Conservation (phyloP, 805 yeast genomes). For the Lachancea lanzarotensis region DNA sequence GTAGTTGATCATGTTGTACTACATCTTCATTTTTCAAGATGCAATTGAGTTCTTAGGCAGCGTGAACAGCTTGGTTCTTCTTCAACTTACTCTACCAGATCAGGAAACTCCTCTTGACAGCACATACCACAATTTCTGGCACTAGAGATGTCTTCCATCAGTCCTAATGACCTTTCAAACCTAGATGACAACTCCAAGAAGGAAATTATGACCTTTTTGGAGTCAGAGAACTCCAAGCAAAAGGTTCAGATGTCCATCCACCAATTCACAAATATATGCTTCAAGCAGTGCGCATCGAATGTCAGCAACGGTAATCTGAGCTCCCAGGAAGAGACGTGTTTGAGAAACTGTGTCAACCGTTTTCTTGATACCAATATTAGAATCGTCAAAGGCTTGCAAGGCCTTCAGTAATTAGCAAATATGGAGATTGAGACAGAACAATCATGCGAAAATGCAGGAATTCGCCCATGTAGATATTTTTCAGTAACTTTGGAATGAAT, state of each 20-base stretch:
- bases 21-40: neutral
- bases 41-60: neutral
- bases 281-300: conserved; percentile 67
- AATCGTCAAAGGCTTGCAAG: conserved; percentile 54
- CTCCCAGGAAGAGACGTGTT: conserved; percentile 60
- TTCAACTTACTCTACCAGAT: neutral
- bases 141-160: conserved; percentile 31
- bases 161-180: conserved; percentile 37
- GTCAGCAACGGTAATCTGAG: conserved; percentile 45
- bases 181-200: conserved; percentile 65
- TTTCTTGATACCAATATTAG: conserved; percentile 82
- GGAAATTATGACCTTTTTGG: conserved; percentile 70
- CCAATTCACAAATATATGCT: conserved; percentile 83
- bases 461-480: neutral
- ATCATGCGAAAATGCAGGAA: neutral
- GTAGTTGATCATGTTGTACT: neutral
- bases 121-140: neutral
- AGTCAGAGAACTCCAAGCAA: conserved; percentile 77
- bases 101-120: neutral
- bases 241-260: conserved; percentile 85
- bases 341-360: conserved; percentile 75
- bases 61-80: no score
- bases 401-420: conserved; percentile 20
- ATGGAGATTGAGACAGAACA: no score
- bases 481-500: neutral